Base-by-base conservation (phyloP, 805 yeast genomes). In the Candida andamanensis region DNA sequence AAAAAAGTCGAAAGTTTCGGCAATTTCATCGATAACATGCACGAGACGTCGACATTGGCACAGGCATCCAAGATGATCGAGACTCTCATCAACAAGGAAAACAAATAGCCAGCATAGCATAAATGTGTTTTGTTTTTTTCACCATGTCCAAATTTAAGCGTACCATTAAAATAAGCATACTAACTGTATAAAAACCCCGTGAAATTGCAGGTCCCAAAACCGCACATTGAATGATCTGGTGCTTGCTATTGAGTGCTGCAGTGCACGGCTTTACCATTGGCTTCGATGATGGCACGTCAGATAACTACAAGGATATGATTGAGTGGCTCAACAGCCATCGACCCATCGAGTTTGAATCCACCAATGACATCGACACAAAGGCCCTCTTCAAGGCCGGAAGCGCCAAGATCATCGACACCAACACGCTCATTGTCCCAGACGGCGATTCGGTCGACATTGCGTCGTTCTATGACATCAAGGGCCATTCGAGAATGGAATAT, bases 301-400 rank as follows among this genome's bases (percentile, higher is more conserved):
- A 31, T 16, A 14, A 21, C 11, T 2, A 4, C n/a, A 12, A 10
- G 6, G 28, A 25, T 6, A 16, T 32, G 22, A 8, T 27, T 10
- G 20, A 14, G 12, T 35, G 38, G 38, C 21, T 30, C 4, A 13
- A 14, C 4, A 26, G 15, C 23, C 35, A 30, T 17, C 24, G 13
- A 11, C 32, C 35, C 5, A n/a, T 29, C 20, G 36, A 30, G 12
- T 37, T 46, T 4, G 33, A 22, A 5, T 13, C 32, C n/a, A 22
- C 36, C 26, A 40, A 33, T 9, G 42, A 41, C 6, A 7, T 47
- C 9, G 29, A 24, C 2, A 33, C 47, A 4, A 30, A 21, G 14
- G 33, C 26, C 12, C 26, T 47, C 7, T 11, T 36, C 15, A 37
- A 35, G 13, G 32, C 34, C 14, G 50, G 49, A 14, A 42, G 37